Evolutionary conservation across 1,284 basidiomycete species (phyloP).

Genomic region (Ceratobasidium sp.): DNA sequence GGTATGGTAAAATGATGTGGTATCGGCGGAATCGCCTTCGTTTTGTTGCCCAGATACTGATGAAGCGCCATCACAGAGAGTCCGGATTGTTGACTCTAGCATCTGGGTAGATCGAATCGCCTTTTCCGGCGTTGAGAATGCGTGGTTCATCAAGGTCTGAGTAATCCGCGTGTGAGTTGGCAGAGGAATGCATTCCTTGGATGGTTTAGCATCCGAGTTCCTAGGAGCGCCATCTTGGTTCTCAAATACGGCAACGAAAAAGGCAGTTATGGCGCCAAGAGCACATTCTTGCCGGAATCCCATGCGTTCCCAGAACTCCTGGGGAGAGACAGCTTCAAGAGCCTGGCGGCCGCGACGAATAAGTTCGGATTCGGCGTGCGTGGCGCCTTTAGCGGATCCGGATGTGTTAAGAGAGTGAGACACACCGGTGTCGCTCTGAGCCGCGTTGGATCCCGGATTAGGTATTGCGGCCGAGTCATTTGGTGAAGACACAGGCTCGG

Average conservation of each 20-base stretch:
- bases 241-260: slow-evolving; percentile 76
- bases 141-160: slow-evolving; percentile 77
- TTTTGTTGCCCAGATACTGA: neutral
- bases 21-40: neutral
- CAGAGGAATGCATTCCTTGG: slow-evolving; percentile 69
- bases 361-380: slow-evolving; percentile 39
- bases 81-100: slow-evolving; percentile 74
- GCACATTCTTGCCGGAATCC: slow-evolving; percentile 94
- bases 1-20: slow-evolving; percentile 24
- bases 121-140: slow-evolving; percentile 78
- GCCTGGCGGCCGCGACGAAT: slow-evolving; percentile 40
- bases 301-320: slow-evolving; percentile 96
- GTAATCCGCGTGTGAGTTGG: slow-evolving; percentile 78
- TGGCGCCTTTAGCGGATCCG: slow-evolving; percentile 65
- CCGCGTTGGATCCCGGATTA: slow-evolving; percentile 58
- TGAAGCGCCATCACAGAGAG: slow-evolving; percentile 57
- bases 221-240: slow-evolving; percentile 49
- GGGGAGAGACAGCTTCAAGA: slow-evolving; percentile 61
- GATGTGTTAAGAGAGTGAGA: slow-evolving; percentile 52
- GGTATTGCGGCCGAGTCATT: slow-evolving; percentile 53
- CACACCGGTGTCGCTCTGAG: slow-evolving; percentile 55
- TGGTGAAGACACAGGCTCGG: slow-evolving; percentile 43
- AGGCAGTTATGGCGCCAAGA: slow-evolving; percentile 86
- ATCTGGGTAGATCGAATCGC: slow-evolving; percentile 76
- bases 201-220: slow-evolving; percentile 44